Evolutionary conservation across 2,329 filamentous ascomycete species (phyloP), one percentile per base, ranked within the genome.

Genomic region (Fusarium sp.): DNA sequence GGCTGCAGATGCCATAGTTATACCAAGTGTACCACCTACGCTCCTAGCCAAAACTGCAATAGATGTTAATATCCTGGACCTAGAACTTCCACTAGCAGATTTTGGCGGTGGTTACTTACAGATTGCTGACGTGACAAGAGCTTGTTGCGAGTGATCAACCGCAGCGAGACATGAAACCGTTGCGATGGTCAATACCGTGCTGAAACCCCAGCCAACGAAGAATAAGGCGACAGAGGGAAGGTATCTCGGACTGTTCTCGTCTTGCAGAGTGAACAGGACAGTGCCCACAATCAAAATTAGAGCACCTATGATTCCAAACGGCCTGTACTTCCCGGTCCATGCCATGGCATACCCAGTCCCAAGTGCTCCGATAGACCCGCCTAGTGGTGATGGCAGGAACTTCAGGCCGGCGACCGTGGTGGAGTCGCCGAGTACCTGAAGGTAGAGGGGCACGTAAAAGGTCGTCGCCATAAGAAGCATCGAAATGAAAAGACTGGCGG

Each of bases 401-500:
- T 89, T 85, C 2, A 88, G 80, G 1, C 91, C 92, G 0, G 92
- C 86, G 18, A 85, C 80, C 0, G 91, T 91, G 0, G 91, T 82
- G 1, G 88, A 87, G 55, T 88, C 80, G 11, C 91, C 91, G 31
- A 87, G 85, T 4, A 92, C 85, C 76, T 94, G 91, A 68, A 94
- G 90, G 79, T 92, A 94, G 11, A 96, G 83, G 0, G 92, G 92
- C 1, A 90, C 83, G 13, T 63, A 63, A 4, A 63, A 63, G 1
- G 47, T 36, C 15, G 41, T 49, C 76, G 94, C 95, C 79, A 23
- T 23, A 23, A 23, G 23, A 92, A 87, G 81, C 89, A 93, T 94
- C 16, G 90, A 91, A 61, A 83, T 83, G 68, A 93, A 87, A 81
- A 92, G 87, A 72, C 93, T 94, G 9, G 89, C 88, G 50, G 92